These are phyloP conservation scores for Wallacemonas sp. DNA, from an alignment of 208 protist species.

Conservation along the genomic window DNA sequence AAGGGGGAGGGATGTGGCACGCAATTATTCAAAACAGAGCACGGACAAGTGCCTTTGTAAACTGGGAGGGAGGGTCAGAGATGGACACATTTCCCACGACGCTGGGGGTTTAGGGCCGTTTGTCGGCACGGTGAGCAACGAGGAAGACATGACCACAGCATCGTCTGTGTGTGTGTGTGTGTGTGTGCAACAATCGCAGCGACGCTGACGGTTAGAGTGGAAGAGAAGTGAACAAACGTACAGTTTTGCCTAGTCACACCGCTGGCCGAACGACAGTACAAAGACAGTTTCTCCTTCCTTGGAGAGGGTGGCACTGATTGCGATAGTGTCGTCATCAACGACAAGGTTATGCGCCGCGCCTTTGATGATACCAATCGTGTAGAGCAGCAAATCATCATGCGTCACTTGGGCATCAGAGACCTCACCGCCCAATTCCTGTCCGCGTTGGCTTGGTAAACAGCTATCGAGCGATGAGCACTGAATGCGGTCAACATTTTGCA, in stretches of 20 bases:
- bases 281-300: conserved; percentile 68
- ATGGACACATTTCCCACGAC: no score
- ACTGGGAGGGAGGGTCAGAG: no score
- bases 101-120: no score
- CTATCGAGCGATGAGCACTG: conserved; percentile 23
- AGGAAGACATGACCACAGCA: neutral
- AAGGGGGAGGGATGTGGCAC: no score
- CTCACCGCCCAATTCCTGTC: conserved; percentile 3
- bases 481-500: conserved; percentile 28
- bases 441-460: conserved; percentile 7
- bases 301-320: conserved; percentile 44
- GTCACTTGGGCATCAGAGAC: conserved; percentile 14
- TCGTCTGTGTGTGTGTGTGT: neutral
- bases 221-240: neutral
- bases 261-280: conserved; percentile 50
- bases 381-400: conserved; percentile 57
- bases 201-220: no score
- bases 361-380: conserved; percentile 54
- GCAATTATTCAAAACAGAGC: no score
- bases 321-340: conserved; percentile 16
- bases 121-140: no score
- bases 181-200: no score
- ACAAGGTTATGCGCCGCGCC: conserved; percentile 50
- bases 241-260: no score
- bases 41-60: no score